Conservation (phyloP, 1,284 basidiomycete species). For the Trametes hirsuta region DNA sequence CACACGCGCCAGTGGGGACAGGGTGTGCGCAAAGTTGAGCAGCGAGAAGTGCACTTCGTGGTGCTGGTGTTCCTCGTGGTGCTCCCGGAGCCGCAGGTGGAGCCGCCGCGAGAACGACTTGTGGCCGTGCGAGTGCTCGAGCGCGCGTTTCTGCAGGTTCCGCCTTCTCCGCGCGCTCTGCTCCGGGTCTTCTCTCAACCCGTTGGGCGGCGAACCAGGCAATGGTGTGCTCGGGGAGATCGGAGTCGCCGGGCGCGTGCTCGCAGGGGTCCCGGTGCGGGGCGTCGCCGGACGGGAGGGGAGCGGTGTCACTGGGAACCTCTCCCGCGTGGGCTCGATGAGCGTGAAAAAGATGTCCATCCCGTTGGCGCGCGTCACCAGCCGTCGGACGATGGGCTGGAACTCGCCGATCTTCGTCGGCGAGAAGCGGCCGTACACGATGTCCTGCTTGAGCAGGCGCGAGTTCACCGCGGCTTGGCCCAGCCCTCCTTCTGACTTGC, state of each 20-base stretch:
- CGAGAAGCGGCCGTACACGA: constrained; percentile 65
- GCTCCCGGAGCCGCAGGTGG: constrained; percentile 23
- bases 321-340: constrained; percentile 62
- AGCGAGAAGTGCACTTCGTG: constrained; percentile 35
- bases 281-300: constrained; percentile 47
- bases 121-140: constrained; percentile 10
- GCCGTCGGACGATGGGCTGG: constrained; percentile 51
- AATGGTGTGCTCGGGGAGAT: constrained; percentile 8
- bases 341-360: constrained; percentile 66
- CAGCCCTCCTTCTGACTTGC: constrained; percentile 58
- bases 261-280: constrained; percentile 9
- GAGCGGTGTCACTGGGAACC: constrained; percentile 56
- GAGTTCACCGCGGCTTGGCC: constrained; percentile 56
- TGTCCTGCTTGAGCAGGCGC: constrained; percentile 62
- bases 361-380: constrained; percentile 65
- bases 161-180: constrained; percentile 8
- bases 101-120: constrained; percentile 28
- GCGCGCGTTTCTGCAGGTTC: constrained; percentile 19
- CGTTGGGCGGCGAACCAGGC: constrained; percentile 2
- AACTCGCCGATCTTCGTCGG: constrained; percentile 63
- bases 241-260: constrained; percentile 15
- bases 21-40: constrained; percentile 31
- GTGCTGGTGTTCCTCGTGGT: constrained; percentile 29
- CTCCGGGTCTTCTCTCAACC: constrained; percentile 9
- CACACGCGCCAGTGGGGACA: constrained; percentile 23